Base-by-base conservation (phyloP, 805 yeast genomes). In the Pichia gijzeniarum region DNA sequence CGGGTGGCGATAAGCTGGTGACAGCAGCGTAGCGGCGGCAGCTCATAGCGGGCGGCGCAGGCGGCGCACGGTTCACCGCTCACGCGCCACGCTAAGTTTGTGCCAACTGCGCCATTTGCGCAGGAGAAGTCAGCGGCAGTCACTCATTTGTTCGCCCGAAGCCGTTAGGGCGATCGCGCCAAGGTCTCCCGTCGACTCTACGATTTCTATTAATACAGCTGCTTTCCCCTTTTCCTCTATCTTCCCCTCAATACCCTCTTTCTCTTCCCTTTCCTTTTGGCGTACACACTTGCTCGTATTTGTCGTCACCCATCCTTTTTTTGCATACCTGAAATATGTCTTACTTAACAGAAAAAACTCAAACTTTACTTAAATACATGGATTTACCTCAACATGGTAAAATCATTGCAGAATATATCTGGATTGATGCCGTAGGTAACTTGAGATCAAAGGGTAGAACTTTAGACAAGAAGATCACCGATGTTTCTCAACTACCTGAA, bases 371-470 rank as follows among this genome's bases (percentile, higher is more conserved):
- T 62, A 91, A 90, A 72, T 91, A 91, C 64, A 64, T 85, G 53
- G 83, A 77, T 57, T 77, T 93, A 58, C 83, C 82, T 68, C 97
- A 90, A 75, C 76, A 80, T 57, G 96, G 95, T 53, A 76, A 74
- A 61, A 74, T 91, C 54, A 76, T 93, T 56, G 99, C 99, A 53
- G 99, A 93, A 71, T 93, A 93, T 74, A 82, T 93, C 68, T 93
- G 99, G 99, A 84, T 93, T 57, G 99, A 93, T 66, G 86, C 95
- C 57, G 76, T 84, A 54, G 95, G 95, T 64, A 78, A 81, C 62
- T 68, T 89, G 60, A 86, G 99, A 74, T 87, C 97, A 51, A 93
- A 93, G 75, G 89, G 96, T 71, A 85, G 82, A 70, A 93, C 99
- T 47, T 73, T 93, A 55, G 61, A 60, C 60, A 78, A 80, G 70